Evolutionary conservation across 176 grass and related monocot genomes (phyloP).

Genomic region (Rhipidocladum racemiflorum): DNA sequence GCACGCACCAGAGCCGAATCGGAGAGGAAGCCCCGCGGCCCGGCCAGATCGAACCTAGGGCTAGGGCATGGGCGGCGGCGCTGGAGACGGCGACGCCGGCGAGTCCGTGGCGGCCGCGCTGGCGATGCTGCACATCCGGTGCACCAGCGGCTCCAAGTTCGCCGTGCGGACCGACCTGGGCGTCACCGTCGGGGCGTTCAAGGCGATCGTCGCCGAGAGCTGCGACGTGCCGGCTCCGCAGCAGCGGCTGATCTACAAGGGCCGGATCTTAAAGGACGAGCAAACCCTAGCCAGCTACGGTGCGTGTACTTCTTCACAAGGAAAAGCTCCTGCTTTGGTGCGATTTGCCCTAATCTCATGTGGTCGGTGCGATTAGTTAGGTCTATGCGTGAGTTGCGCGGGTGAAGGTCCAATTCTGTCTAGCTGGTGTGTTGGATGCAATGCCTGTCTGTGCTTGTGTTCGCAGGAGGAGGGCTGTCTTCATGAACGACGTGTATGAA

Average conservation of each 20-base stretch:
- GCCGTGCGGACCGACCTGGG: constrained; percentile 50
- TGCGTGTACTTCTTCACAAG: neutral
- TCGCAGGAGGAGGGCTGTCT: neutral
- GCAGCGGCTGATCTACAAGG: constrained; percentile 78
- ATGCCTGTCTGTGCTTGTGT: constrained; percentile 2
- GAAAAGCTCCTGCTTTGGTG: neutral
- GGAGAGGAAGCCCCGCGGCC: neutral
- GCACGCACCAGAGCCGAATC: constrained; percentile 13
- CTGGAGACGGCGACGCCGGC: constrained; percentile 9
- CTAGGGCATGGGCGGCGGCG: constrained; percentile 51
- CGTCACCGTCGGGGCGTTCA: constrained; percentile 46
- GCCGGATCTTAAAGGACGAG: constrained; percentile 70
- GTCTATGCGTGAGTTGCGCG: neutral
- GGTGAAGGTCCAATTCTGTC: neutral
- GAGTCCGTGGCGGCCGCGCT: neutral
- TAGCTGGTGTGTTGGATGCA: constrained; percentile 10
- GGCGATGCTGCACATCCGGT: constrained; percentile 59
- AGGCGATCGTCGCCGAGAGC: constrained; percentile 48
- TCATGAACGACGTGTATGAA: neutral
- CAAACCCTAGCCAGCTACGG: constrained; percentile 68
- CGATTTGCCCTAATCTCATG: neutral
- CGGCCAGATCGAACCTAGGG: constrained; percentile 31
- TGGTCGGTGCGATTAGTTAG: neutral
- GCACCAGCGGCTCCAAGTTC: constrained; percentile 59
- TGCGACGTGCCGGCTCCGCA: constrained; percentile 63